Evolutionary conservation across 768 basidiomycete species (phyloP), one percentile per base, ranked within the genome.

Genomic region (Lactifluus subvellereus): DNA sequence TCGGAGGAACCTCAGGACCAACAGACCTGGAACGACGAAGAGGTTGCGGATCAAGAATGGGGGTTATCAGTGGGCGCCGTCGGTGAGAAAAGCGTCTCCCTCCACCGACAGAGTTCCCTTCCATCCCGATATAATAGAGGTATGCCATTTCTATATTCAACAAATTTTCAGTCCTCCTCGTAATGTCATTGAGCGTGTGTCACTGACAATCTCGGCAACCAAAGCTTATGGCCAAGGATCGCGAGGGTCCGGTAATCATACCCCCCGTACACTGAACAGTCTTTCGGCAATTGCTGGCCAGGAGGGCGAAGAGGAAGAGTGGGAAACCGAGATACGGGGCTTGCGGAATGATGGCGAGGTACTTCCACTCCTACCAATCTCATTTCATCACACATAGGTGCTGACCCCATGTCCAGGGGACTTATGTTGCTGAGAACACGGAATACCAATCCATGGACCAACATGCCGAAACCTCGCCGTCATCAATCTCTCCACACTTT

Each of bases 251-350:
- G 87, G 87, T 32, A 86, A 77, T 68, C 71, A 80, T 66, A 87
- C 88, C 30, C 87, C 88, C 38, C 85, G 89, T 62, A 82, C 83
- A 27, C 77, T 92, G 74, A 92, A 91, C 70, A 92, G 89, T 72
- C 83, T 94, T 57, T 83, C 88, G 40, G 88, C 88, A 59, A 93
- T 94, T 74, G 85, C 88, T 56, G 90, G 89, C 47, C 87, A 90
- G 69, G 91, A 94, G 68, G 89, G 87, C 68, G 91, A 91, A 64
- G 91, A 94, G 72, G 91, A 92, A 66, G 88, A 90, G 60, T 94
- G 91, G 91, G 88, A 90, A 72, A 77, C 80, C 48, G 84, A 84
- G 45, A 80, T 86, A 73, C 74, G 79, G 20, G 81, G 79, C 74
- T 75, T 82, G 72, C 75, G 77, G 13, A 77, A 83, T 62, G 86